Base-by-base conservation (phyloP, 768 basidiomycete genomes). In the Pleurotus eryngii region DNA sequence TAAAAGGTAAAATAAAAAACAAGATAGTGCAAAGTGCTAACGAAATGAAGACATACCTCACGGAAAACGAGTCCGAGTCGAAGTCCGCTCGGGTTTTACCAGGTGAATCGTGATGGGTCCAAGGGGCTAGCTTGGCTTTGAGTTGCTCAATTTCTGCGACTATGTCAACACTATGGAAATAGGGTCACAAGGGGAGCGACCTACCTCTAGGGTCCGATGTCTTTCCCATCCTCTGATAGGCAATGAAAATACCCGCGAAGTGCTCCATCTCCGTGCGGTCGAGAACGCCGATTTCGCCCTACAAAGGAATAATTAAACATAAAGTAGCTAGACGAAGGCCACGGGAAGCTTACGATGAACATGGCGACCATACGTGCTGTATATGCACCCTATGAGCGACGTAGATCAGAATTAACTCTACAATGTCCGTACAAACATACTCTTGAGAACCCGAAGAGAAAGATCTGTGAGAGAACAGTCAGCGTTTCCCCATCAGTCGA, bases 361-460 rank as follows among this genome's bases (percentile, higher is more conserved):
- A 79, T 79, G 6, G 86, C 86, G 7, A 88, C 76, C 85, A 88
- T 89, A 30, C 89, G 77, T 5, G 80, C 89, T 0, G 89, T 89
- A 66, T 89, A 90, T 60, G 87, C 89, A 4, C 88, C 89, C 87
- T 88, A 18, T 39, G 9, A 17, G 22, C 46, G 65, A 35, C 4
- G 17, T 68, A 59, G 46, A 46, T 26, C 35, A 20, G 24, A 17
- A 15, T 15, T 26, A 30, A 18, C 37, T 12, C 43, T 20, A 22
- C 8, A 22, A 15, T 12, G 0, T 11, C 1, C 17, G 35, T 2
- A 27, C 9, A 11, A 20, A 37, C 79, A 59, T 65, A 86, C 86
- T 66, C 88, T 76, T 14, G 87, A 89, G 68, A 90, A 90, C 5
- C 89, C 89, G 68, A 90, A 90, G 26, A 89, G 75, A 67, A 86